Evolutionary conservation across 1,139 yeast species (phyloP), one percentile per base, ranked within the genome.

Genomic region (Suhomyces chickasaworum): DNA sequence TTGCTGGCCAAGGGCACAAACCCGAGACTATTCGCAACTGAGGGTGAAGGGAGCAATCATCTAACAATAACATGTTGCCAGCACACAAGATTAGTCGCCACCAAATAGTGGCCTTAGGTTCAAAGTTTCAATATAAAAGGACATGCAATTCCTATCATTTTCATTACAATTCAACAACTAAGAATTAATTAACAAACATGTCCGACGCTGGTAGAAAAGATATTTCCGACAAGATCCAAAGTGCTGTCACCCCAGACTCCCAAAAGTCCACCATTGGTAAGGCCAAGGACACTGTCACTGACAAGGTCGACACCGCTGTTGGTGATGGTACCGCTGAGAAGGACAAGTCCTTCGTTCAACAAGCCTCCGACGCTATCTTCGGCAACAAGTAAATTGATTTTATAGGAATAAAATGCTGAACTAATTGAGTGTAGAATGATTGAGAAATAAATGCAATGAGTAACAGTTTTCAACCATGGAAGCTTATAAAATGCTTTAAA

Each of bases 141-240:
- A 9, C 30, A 21, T 16, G 9, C 4, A 8, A 9, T 18, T 21
- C 30, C 39, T 45, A 7, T 7, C 7, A 12, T 7, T 2, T 10
- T 12, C 10, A 25, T 39, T 29, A 39, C 32, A 25, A 40, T 29
- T 39, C 42, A 45, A 37, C 30, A 43, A 42, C 20, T 13, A 32
- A 29, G 32, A 29, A 29, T 29, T 13, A 35, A 22, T 18, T 33
- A 39, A 34, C 21, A 41, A 53, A 29, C 37, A 85, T 85, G 90
- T 81, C 89, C 60, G 90, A 85, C 80, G 65, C 78, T 52, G 89
- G 88, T 58, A 86, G 95, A 85, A 88, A 88, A 71, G 71, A 77
- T 63, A 77, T 89, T 61, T 59, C 84, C 56, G 86, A 83, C 66
- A 88, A 89, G 72, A 70, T 80, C 54, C 45, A 74, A 48, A 95